phyloP scores from a whole-genome alignment of 75 land plant genomes.

The Sequoia sempervirens region DNA sequence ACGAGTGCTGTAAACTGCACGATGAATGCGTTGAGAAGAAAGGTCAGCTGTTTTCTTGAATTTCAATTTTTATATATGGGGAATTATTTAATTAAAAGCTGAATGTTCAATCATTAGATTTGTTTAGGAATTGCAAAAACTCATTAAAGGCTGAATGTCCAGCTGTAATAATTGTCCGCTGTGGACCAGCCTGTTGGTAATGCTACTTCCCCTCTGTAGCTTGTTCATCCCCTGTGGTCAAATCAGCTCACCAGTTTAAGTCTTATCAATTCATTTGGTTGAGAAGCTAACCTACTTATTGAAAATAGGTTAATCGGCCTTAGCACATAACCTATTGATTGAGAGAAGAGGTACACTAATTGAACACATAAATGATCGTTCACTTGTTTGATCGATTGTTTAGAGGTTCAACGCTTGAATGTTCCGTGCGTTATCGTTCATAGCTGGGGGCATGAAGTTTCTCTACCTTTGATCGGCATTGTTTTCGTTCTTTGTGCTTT shows the following conservation, averaged over 20 bases:
- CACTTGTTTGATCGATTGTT: not conserved
- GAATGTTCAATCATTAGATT: not conserved
- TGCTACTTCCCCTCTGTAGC: not conserved
- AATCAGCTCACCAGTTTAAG: not conserved
- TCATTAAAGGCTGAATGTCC: not conserved
- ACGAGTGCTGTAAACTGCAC: slow-evolving; percentile 77
- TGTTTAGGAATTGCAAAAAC: not conserved
- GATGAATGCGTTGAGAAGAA: slow-evolving; percentile 68
- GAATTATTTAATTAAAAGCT: not conserved
- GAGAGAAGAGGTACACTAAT: not conserved
- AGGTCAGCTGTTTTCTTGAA: slow-evolving; percentile 20
- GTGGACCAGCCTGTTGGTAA: not conserved
- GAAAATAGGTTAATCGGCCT: not conserved
- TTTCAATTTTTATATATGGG: not conserved
- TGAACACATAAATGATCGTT: not conserved
- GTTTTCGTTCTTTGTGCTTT: not conserved
- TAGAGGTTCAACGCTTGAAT: too few species aligned
- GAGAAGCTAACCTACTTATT: not conserved
- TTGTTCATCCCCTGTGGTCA: too few species aligned
- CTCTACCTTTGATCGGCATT: not conserved
- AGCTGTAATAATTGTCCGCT: not conserved
- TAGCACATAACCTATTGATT: not conserved
- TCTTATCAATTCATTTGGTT: not conserved
- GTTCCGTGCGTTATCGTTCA: not conserved
- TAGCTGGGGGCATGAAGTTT: not conserved